These are phyloP conservation scores for Letharia columbiana DNA, from an alignment of 495 filamentous ascomycete species.

Conservation along the genomic window DNA sequence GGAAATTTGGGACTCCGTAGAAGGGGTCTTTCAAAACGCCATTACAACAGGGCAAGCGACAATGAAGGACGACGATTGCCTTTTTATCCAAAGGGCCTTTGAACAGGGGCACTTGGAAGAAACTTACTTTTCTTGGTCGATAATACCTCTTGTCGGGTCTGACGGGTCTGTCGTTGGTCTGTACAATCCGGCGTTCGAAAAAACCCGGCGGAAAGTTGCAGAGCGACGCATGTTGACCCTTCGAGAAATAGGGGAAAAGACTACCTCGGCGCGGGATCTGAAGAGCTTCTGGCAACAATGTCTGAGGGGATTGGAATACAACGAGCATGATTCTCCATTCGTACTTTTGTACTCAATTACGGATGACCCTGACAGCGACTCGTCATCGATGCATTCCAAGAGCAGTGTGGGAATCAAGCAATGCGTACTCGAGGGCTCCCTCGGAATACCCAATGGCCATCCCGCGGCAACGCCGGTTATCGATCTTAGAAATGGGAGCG, in stretches of 20 bases:
- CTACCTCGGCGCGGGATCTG: constrained; percentile 55
- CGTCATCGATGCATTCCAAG: constrained; percentile 52
- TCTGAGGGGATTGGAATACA: constrained; percentile 48
- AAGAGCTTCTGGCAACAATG: constrained; percentile 54
- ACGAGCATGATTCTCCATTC: constrained; percentile 56
- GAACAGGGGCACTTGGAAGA: constrained; percentile 50
- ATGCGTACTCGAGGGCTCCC: constrained; percentile 50
- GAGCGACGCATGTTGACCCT: constrained; percentile 60
- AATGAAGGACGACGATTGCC: constrained; percentile 65
- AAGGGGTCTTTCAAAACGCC: constrained; percentile 50
- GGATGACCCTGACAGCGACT: constrained; percentile 52
- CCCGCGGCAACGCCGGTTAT: constrained; percentile 42
- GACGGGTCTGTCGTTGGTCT: constrained; percentile 56
- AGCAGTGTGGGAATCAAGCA: constrained; percentile 45
- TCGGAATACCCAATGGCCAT: constrained; percentile 56
- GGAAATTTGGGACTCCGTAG: constrained; percentile 58
- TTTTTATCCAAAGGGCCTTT: constrained; percentile 50
- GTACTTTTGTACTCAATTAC: constrained; percentile 53
- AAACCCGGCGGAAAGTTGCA: constrained; percentile 54
- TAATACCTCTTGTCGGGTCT: constrained; percentile 56
- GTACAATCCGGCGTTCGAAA: constrained; percentile 62
- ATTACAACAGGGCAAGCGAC: constrained; percentile 53
- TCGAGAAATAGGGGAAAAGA: constrained; percentile 61
- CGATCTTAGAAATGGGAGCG: constrained; percentile 50
- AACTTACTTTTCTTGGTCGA: constrained; percentile 60